phyloP scores from a whole-genome alignment of 2,329 filamentous ascomycete genomes.

The Drechslera avenae region DNA sequence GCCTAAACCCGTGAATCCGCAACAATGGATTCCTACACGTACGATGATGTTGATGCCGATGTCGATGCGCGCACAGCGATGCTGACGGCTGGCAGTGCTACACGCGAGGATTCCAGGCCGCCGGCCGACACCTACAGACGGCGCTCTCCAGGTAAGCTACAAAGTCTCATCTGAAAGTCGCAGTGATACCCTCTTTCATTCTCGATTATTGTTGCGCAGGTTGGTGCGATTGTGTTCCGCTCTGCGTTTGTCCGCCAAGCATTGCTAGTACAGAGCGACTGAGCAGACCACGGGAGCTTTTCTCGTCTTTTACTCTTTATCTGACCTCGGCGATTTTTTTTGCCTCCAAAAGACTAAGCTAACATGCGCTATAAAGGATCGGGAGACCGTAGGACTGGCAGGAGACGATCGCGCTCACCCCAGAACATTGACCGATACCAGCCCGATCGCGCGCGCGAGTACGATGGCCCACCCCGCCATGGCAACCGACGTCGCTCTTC shows the following conservation, averaged over 20 bases:
- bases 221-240: not conserved
- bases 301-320: too few relatives aligned
- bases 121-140: conserved; percentile 55
- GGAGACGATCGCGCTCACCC: conserved; percentile 72
- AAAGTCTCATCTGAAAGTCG: not conserved
- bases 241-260: conserved; percentile 3
- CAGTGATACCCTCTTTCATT: not conserved
- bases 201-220: not conserved
- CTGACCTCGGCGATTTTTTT: not conserved
- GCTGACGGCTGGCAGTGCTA: conserved; percentile 27
- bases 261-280: not conserved
- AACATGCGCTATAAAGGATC: conserved; percentile 21
- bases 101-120: conserved; percentile 63
- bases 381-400: conserved; percentile 40
- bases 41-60: conserved; percentile 15
- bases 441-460: conserved; percentile 71
- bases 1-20: not conserved
- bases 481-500: conserved; percentile 65
- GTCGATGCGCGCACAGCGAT: not conserved
- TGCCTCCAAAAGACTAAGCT: not conserved
- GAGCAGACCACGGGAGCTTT: not conserved
- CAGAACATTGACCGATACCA: conserved; percentile 76
- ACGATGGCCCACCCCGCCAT: conserved; percentile 66
- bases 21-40: conserved; percentile 49
- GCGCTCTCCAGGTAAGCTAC: conserved; percentile 70